Evolutionary conservation across 257 asterid genomes (phyloP), one percentile per base, ranked within the genome.

Genomic region (Parsonsia alboflavescens): DNA sequence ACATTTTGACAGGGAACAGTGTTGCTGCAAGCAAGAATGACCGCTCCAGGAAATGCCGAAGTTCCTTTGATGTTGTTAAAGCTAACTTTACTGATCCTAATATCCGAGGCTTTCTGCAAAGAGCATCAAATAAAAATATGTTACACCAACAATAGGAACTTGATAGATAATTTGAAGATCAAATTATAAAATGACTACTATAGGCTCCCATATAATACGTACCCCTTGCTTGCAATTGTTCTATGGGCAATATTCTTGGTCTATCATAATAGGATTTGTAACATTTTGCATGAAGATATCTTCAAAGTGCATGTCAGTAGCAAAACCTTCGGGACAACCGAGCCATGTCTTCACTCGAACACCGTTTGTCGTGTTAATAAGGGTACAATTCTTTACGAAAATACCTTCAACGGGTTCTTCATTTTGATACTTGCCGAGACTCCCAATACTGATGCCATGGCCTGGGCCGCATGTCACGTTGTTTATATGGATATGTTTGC

Each of bases 51-150:
- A 36, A 69, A 73, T 15, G 77, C 75, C 5, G 89, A 72, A 36
- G 89, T 86, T 54, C 86, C 89, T 22, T 36, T 66, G 0, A 86
- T 68, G 56, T 78, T 72, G 1, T 72, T 61, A 52, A 79, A 83
- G 77, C 77, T 78, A 7, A 81, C 75, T 26, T 86, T 80, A 44
- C 82, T 83, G 6, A 83, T 66, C 84, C 81, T 81, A 58, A 86
- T 79, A 4, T 65, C 71, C 11, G 88, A 86, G 6, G 85, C 80
- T 48, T 56, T 26, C 78, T 68, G n/a, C 59, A 52, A 13, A 13
- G 7, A 15, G 5, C 0, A 33, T 46, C 3, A 63, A 26, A 16
- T 1, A 17, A 22, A 22, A 53, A 19, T 2, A 1, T 33, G 39
- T 33, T 33, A 1, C 1, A 3, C 3, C 39, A 33, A 33, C 39